Conservation (phyloP, 2,329 filamentous ascomycete genomes). For the Hypoxylon sp. region DNA sequence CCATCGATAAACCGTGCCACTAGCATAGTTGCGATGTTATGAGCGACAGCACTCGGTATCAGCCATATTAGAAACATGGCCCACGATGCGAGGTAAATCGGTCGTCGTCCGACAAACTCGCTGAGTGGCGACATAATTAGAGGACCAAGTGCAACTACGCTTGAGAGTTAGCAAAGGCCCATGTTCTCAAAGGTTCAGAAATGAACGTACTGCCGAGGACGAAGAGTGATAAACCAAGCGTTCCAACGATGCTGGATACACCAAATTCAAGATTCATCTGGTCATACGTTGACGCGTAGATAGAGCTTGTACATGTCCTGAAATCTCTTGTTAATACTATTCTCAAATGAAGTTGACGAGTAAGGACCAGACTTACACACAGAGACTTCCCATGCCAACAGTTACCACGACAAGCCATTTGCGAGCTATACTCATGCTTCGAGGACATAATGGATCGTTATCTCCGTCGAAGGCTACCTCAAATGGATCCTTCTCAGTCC, state of each 20-base stretch:
- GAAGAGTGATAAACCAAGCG: constrained; percentile 84
- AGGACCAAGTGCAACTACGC: constrained; percentile 65
- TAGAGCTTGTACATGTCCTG: constrained; percentile 86
- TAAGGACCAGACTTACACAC: constrained; percentile 78
- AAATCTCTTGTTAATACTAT: constrained; percentile 13
- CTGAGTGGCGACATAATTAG: constrained; percentile 73
- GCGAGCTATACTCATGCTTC: constrained; percentile 62
- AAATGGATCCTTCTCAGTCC: constrained; percentile 61
- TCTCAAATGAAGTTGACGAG: not conserved
- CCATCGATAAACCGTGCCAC: constrained; percentile 82
- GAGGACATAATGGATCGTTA: constrained; percentile 68
- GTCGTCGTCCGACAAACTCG: constrained; percentile 84
- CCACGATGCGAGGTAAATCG: constrained; percentile 83
- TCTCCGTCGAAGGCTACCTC: constrained; percentile 82
- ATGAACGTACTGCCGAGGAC: constrained; percentile 75
- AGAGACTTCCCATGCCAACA: constrained; percentile 78
- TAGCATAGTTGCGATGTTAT: constrained; percentile 84
- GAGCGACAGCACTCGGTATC: constrained; percentile 83
- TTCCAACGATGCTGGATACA: constrained; percentile 77
- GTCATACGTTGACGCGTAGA: constrained; percentile 85
- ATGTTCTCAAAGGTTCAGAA: not conserved
- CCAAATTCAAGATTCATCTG: constrained; percentile 82
- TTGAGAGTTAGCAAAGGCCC: constrained; percentile 60
- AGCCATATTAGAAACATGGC: constrained; percentile 81
- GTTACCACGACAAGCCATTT: constrained; percentile 86